Evolutionary conservation across 2,329 filamentous ascomycete species (phyloP).

Genomic region (Aspergillus sojae): DNA sequence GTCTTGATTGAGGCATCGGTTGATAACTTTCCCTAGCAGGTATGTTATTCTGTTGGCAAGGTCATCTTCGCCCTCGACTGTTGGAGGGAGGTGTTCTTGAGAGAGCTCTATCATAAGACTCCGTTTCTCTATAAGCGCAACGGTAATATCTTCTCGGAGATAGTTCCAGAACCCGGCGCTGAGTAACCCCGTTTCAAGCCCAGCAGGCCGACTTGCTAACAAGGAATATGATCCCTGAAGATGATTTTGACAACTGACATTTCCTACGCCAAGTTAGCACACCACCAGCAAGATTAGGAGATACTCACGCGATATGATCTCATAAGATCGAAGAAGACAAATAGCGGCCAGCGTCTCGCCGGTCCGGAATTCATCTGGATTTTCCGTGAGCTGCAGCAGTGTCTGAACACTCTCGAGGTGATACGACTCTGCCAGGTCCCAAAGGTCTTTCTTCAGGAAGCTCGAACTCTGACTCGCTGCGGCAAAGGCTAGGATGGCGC

Average conservation of each 20-base stretch:
- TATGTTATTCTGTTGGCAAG: slow-evolving; percentile 48
- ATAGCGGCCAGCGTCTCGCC: slow-evolving; percentile 51
- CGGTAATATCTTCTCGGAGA: slow-evolving; percentile 56
- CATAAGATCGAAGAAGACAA: slow-evolving; percentile 53
- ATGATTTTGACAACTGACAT: slow-evolving; percentile 48
- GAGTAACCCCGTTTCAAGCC: slow-evolving; percentile 32
- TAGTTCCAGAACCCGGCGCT: slow-evolving; percentile 56
- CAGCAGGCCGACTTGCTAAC: slow-evolving; percentile 33
- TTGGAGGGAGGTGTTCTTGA: slow-evolving; percentile 17
- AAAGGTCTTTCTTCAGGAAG: slow-evolving; percentile 20
- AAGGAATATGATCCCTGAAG: slow-evolving; percentile 52
- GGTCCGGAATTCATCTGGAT: slow-evolving; percentile 33
- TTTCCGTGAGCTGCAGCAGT: slow-evolving; percentile 42
- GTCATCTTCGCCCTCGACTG: slow-evolving; percentile 30
- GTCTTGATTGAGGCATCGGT: slow-evolving; percentile 35
- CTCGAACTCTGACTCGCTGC: slow-evolving; percentile 43
- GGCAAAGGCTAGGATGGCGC: slow-evolving; percentile 50
- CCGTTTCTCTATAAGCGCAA: slow-evolving; percentile 51
- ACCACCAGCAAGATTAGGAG: not conserved
- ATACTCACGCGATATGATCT: slow-evolving; percentile 49
- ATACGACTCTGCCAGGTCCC: slow-evolving; percentile 41
- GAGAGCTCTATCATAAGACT: slow-evolving; percentile 46
- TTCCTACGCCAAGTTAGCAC: slow-evolving; percentile 28
- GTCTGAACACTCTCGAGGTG: slow-evolving; percentile 45
- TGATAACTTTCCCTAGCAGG: slow-evolving; percentile 49